These are phyloP conservation scores for Rubroshorea leprosula DNA, from an alignment of 345 rosid species.

Conservation along the genomic window DNA sequence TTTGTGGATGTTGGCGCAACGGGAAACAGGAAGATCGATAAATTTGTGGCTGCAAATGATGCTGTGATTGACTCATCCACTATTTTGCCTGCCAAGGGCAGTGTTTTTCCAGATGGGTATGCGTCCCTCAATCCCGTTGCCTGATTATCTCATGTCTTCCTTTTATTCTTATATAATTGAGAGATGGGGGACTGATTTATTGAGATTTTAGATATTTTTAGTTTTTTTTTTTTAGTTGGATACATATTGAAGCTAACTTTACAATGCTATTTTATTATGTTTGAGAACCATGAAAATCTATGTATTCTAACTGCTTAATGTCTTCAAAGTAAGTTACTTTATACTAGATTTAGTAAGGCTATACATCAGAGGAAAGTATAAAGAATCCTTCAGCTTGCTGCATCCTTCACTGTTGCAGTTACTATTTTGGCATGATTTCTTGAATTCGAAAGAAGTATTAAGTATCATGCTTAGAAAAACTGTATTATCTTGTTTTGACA, in stretches of 20 bases:
- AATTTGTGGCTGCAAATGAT: conserved; percentile 27
- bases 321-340: neutral
- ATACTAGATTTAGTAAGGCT: neutral
- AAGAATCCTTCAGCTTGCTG: conserved; percentile 6
- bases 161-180: neutral
- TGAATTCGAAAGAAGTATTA: too few species aligned
- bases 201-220: neutral
- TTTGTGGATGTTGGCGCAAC: conserved; percentile 23
- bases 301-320: neutral
- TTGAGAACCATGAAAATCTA: conserved; percentile 1
- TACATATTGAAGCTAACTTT: neutral
- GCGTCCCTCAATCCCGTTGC: conserved; percentile 12
- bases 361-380: neutral
- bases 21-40: conserved; percentile 27
- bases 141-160: conserved; percentile 5
- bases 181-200: neutral
- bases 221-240: neutral
- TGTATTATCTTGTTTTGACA: too few species aligned
- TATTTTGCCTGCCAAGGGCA: conserved; percentile 65
- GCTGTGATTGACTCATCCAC: conserved; percentile 50
- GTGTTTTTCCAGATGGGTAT: conserved; percentile 87
- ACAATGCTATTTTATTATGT: neutral
- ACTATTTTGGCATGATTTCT: neutral
- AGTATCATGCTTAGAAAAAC: too few species aligned
- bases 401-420: too few species aligned